Evolutionary conservation across 2,329 filamentous ascomycete genomes (phyloP).

Genomic region (Colletotrichum phormii): DNA sequence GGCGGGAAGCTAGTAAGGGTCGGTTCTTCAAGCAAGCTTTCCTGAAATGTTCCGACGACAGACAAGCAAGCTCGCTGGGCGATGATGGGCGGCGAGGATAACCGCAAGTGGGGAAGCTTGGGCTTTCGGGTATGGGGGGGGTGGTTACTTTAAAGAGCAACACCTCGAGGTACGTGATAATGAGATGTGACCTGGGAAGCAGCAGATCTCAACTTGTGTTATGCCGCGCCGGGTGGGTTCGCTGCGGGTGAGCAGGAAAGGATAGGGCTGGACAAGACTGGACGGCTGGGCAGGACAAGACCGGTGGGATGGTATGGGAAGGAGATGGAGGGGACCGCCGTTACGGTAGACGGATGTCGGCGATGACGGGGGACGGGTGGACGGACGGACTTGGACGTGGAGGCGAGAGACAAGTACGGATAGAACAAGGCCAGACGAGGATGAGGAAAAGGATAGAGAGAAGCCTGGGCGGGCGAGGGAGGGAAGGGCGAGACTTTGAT

Average conservation of each 20-base stretch:
- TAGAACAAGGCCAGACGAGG: constrained; percentile 15
- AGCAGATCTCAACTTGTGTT: constrained; percentile 18
- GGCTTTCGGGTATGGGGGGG: constrained; percentile 30
- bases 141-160: constrained; percentile 35
- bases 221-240: background rate
- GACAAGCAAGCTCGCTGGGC: constrained; percentile 20
- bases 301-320: background rate
- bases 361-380: constrained; percentile 21
- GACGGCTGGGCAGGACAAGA: background rate
- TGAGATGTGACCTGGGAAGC: constrained; percentile 33
- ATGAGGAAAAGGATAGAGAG: constrained; percentile 30
- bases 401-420: constrained; percentile 28
- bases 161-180: constrained; percentile 13
- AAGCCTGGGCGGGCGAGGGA: constrained; percentile 29
- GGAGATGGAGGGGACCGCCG: constrained; percentile 15
- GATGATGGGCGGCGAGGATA: constrained; percentile 25
- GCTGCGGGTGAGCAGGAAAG: constrained; percentile 15
- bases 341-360: constrained; percentile 29
- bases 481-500: constrained; percentile 34
- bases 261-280: background rate
- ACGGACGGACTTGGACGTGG: constrained; percentile 3
- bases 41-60: constrained; percentile 27
- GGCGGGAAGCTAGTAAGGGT: constrained; percentile 31
- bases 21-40: constrained; percentile 28
- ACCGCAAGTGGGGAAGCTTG: constrained; percentile 32